phyloP scores from a whole-genome alignment of 306 rosid genomes.

The Quercus variabilis region DNA sequence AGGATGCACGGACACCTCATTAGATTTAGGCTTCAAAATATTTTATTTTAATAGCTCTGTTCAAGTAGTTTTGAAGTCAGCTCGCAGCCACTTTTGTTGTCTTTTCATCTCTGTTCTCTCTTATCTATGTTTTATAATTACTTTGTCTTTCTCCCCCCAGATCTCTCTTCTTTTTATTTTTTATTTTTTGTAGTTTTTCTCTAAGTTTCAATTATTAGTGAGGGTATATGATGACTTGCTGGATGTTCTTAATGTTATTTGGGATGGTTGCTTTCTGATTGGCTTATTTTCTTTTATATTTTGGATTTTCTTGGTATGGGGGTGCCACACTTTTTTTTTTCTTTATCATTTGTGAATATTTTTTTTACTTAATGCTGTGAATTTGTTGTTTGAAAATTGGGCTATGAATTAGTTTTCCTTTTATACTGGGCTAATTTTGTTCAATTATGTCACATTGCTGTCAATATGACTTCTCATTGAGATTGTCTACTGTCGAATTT shows the following conservation, averaged over 20 bases:
- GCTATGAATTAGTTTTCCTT: neutral
- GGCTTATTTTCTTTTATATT: neutral
- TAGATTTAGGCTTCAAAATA: neutral
- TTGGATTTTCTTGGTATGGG: neutral
- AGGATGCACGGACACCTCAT: neutral
- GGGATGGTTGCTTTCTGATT: neutral
- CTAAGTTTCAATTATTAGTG: neutral
- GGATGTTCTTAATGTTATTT: neutral
- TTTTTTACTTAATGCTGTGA: neutral
- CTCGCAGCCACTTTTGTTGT: neutral
- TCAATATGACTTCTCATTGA: neutral
- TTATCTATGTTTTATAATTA: neutral
- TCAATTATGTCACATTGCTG: neutral
- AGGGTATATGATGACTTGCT: neutral
- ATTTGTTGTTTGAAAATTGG: neutral
- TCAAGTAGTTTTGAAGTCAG: neutral
- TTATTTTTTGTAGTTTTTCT: neutral
- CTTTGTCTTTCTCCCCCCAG: neutral
- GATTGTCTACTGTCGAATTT: constrained; percentile 2
- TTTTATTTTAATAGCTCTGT: neutral
- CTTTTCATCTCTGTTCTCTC: neutral
- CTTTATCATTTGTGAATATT: neutral
- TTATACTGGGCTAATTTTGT: neutral
- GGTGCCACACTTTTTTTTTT: neutral
- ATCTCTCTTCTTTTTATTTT: too few species aligned